Percentiles rank a stretch among this genome's conserved stretches.
These are phyloP conservation scores for Laburnicola sp. DNA, from an alignment of 2,329 filamentous ascomycete species.

Conservation along the genomic window DNA sequence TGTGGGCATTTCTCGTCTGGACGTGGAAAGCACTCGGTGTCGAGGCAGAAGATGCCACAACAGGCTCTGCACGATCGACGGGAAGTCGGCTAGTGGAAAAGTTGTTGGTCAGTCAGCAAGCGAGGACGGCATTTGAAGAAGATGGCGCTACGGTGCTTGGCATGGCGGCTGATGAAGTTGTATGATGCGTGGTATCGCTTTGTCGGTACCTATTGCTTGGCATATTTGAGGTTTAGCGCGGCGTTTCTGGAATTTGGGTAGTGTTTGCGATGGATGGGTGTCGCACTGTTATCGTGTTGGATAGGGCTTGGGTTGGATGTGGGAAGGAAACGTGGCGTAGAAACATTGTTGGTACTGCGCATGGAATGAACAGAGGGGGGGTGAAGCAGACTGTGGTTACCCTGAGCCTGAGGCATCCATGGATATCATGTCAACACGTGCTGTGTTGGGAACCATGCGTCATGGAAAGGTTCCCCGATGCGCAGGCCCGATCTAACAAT, in stretches of 20 bases:
- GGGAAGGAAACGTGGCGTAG: no score
- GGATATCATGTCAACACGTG: no score
- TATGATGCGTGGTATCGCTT: constrained; percentile 5
- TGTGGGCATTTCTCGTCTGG: constrained; percentile 20
- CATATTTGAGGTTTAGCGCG: constrained; percentile 9
- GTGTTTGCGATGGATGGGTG: background rate
- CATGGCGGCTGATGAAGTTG: constrained; percentile 11
- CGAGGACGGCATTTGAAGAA: background rate
- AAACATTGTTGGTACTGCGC: no score
- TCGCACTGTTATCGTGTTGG: background rate
- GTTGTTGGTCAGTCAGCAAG: background rate
- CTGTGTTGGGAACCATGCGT: no score
- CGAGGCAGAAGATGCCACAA: background rate
- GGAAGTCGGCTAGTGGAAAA: background rate
- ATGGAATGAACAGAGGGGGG: no score
- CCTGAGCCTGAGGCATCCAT: no score
- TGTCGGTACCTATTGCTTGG: background rate
- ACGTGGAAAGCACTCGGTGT: background rate
- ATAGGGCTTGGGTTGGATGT: no score
- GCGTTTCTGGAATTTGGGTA: constrained; percentile 2
- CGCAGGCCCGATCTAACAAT: no score
- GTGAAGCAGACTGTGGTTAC: no score
- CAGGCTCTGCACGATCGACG: background rate
- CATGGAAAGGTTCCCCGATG: no score
- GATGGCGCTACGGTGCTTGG: constrained; percentile 7